Base-by-base conservation (phyloP, 352 stramenopile species). In the Pythium rhizo-oryzae region DNA sequence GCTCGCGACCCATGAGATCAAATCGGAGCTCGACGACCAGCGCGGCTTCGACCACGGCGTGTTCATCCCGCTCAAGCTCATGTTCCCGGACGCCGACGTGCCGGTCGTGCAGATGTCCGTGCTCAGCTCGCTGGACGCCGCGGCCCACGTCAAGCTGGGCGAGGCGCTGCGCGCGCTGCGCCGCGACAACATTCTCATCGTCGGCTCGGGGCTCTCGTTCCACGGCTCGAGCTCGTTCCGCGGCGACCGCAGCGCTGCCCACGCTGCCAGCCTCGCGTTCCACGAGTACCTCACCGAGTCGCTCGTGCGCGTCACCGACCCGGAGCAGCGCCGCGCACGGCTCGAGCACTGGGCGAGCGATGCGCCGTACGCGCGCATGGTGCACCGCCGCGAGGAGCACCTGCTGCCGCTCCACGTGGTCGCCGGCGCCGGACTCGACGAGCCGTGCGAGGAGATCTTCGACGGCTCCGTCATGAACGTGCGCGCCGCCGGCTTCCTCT, bases 21-120 rank as follows among this genome's bases (percentile, higher is more conserved):
- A 61, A 18, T 76, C 77, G 9, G 67, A 81, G 65, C 65, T 93
- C 0, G 73, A 94, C 46, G 50, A 69, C 5, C 63, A 83, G 18
- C 80, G 93, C 33, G 90, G 90, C 6, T 97, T 89, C 59, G 94
- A 98, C 75, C 94, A 98, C 81, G 93, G 94, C 18, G 80, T 96
- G 12, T 98, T 98, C 68, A 82, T 98, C n/a, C 92, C 93, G 9
- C 79, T 98, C 62, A 88, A 94, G 64, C 56, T 97, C 35, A 93
- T 97, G 71, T 92, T 89, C 52, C 90, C 92, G 1, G 73, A 95
- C 28, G 91, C 88, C 15, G 80, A 97, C 58, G 89, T 98, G 35
- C 94, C 94, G 0, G 82, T 98, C n/a, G 87, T 97, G 8, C 84
- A 65, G 33, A 55, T 64, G 44, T 56, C 57, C 2, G 51, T 63